phyloP scores from a whole-genome alignment of 768 basidiomycete species.

The Obba rivulosa region DNA sequence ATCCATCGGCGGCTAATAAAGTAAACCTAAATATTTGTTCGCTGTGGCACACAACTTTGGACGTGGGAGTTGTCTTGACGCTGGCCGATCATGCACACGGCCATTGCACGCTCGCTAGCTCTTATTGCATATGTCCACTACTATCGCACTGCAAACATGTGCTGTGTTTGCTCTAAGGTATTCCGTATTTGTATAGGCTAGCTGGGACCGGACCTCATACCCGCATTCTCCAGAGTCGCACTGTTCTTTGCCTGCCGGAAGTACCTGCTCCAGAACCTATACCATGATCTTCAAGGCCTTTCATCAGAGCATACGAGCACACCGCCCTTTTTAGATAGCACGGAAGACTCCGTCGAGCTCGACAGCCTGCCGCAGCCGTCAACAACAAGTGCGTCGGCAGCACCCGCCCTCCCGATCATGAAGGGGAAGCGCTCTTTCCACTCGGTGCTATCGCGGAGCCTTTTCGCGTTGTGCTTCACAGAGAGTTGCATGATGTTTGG shows the following conservation, averaged over 20 bases:
- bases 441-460: conserved; percentile 46
- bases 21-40: no score
- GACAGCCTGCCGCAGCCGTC: conserved; percentile 35
- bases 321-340: conserved; percentile 11
- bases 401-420: neutral
- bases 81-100: no score
- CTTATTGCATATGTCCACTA: no score
- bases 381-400: conserved; percentile 4
- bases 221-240: conserved; percentile 29
- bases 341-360: conserved; percentile 29
- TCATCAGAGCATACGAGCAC: conserved; percentile 24
- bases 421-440: conserved; percentile 35
- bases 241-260: conserved; percentile 56
- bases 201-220: no score
- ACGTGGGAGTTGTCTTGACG: no score
- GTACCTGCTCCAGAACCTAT: conserved; percentile 53
- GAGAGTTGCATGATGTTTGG: conserved; percentile 72
- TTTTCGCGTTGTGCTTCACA: conserved; percentile 69
- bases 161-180: no score
- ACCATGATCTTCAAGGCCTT: conserved; percentile 50
- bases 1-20: no score
- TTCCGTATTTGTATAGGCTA: no score
- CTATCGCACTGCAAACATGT: no score
- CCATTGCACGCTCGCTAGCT: no score
- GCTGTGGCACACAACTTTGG: no score